A percentile compares a stretch with the other conserved stretches of the same genome.
phyloP scores from a whole-genome alignment of 441 rosid genomes.

The Eruca vesicaria region DNA sequence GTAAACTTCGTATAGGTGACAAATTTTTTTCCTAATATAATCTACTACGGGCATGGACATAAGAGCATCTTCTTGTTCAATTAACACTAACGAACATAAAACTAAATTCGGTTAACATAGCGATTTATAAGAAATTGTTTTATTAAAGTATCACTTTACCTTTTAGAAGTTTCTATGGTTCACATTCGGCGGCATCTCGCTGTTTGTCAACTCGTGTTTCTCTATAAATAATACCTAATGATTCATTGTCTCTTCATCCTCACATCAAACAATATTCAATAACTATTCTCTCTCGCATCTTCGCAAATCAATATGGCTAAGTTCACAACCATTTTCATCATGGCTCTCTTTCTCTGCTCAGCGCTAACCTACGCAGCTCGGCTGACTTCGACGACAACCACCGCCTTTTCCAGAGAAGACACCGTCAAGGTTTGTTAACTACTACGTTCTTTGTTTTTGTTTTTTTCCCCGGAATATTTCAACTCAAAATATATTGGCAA shows the following conservation, averaged over 20 bases:
- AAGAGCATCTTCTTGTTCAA: too few relatives aligned
- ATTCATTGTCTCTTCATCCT: constrained; percentile 28
- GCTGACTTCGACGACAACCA: constrained; percentile 27
- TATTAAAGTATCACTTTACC: constrained; percentile 5
- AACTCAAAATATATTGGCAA: not conserved
- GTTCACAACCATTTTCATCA: constrained; percentile 37
- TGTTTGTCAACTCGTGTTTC: constrained; percentile 25
- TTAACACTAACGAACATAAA: too few relatives aligned
- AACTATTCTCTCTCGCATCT: not conserved
- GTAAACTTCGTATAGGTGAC: too few relatives aligned
- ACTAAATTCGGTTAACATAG: too few relatives aligned
- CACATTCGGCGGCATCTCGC: constrained; percentile 24
- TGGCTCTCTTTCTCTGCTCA: constrained; percentile 39
- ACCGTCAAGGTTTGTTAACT: constrained; percentile 31
- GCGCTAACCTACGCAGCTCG: constrained; percentile 38
- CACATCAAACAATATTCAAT: not conserved
- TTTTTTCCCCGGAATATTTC: not conserved
- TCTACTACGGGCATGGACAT: too few relatives aligned
- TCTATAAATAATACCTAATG: constrained; percentile 27
- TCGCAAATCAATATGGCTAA: constrained; percentile 23
- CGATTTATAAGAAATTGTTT: not conserved
- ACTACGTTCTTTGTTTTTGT: not conserved
- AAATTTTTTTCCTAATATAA: too few relatives aligned
- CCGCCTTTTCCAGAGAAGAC: constrained; percentile 8
- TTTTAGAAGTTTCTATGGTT: constrained; percentile 26